Conservation (phyloP, 106 monocot genomes). For the Acorus gramineus region DNA sequence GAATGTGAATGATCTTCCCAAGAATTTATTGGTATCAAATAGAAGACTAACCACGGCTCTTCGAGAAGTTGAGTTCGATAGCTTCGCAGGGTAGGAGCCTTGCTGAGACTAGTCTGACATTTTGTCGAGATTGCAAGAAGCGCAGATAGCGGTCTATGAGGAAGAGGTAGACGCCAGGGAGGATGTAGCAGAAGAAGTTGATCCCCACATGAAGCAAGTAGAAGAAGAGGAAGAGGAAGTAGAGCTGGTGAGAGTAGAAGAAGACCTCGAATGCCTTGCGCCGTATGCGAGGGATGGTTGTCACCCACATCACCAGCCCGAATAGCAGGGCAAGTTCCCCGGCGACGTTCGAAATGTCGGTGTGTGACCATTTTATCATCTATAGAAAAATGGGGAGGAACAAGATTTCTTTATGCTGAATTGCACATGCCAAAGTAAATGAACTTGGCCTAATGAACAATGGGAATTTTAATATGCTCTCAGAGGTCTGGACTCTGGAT, state of each 20-base stretch:
- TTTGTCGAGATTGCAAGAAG: conserved; percentile 52
- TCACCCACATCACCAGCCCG: conserved; percentile 54
- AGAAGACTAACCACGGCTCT: conserved; percentile 34
- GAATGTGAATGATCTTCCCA: too few relatives aligned
- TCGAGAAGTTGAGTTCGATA: conserved; percentile 77
- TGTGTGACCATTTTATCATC: conserved; percentile 56
- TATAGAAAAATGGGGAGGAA: neutral
- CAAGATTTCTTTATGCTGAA: too few relatives aligned
- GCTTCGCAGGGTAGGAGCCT: conserved; percentile 62
- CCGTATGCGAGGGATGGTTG: conserved; percentile 52
- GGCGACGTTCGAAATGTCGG: conserved; percentile 37
- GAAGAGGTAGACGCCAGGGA: conserved; percentile 82
- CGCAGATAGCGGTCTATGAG: conserved; percentile 68
- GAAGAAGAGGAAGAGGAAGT: conserved; percentile 66
- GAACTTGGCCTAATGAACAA: too few relatives aligned
- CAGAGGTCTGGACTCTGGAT: too few relatives aligned
- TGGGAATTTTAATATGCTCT: too few relatives aligned
- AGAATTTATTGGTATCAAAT: neutral
- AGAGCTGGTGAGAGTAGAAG: conserved; percentile 79
- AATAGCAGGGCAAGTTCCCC: conserved; percentile 57
- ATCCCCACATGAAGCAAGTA: conserved; percentile 53
- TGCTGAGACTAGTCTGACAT: conserved; percentile 48
- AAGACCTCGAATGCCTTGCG: conserved; percentile 76
- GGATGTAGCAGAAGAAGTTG: conserved; percentile 29
- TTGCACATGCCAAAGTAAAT: too few relatives aligned